Evolutionary conservation across 2,329 filamentous ascomycete genomes (phyloP).

Genomic region (Coniochaeta pulveracea): DNA sequence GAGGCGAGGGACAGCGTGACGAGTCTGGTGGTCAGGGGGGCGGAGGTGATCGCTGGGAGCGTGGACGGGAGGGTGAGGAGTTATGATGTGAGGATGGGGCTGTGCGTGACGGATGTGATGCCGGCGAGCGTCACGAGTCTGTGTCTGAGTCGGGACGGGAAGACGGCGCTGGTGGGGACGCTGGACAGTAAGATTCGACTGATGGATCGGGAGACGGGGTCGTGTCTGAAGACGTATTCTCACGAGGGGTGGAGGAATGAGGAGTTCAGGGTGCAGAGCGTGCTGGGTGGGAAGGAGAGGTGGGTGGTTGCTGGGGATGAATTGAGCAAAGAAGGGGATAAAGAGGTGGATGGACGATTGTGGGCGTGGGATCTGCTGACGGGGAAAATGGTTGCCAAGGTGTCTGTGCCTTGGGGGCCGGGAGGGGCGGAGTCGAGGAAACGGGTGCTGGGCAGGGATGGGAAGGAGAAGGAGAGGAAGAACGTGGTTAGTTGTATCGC

Average conservation of each 20-base stretch:
- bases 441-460: conserved; percentile 45
- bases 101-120: conserved; percentile 58
- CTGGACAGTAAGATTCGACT: conserved; percentile 69
- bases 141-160: conserved; percentile 57
- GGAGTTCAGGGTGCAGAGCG: conserved; percentile 62
- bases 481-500: conserved; percentile 52
- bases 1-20: conserved; percentile 64
- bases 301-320: conserved; percentile 77
- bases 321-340: conserved; percentile 22
- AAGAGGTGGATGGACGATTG: conserved; percentile 44
- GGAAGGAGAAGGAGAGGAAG: conserved; percentile 44
- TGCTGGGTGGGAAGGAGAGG: conserved; percentile 65
- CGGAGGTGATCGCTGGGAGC: conserved; percentile 60
- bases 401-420: conserved; percentile 50
- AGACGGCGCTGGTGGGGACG: conserved; percentile 61
- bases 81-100: conserved; percentile 76
- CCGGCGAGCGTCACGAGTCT: conserved; percentile 66
- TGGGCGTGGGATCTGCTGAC: conserved; percentile 79
- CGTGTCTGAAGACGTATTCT: conserved; percentile 61
- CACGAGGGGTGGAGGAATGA: conserved; percentile 49
- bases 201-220: conserved; percentile 68
- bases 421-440: conserved; percentile 32
- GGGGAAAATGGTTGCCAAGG: conserved; percentile 52
- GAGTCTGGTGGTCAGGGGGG: conserved; percentile 31
- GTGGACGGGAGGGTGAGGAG: conserved; percentile 73